Evolutionary conservation across 805 yeast species (phyloP), one percentile per base, ranked within the genome.

Genomic region (Candida hispaniensis): DNA sequence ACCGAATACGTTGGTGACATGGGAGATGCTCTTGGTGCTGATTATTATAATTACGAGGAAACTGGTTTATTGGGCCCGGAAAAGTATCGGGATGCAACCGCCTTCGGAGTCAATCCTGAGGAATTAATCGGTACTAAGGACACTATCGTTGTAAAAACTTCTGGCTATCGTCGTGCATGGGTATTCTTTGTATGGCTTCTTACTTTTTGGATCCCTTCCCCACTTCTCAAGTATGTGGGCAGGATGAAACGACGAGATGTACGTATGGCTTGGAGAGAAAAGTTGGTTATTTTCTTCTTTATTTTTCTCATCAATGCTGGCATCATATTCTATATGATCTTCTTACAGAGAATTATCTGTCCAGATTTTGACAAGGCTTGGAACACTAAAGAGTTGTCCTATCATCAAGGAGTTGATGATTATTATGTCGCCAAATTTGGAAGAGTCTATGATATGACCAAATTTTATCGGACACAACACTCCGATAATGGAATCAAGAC

Each of bases 241-340:
- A 46, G 60, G 11, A 61, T 61, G 65, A 51, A 51, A 30, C 49
- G 66, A 7, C 49, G 52, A 4, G 64, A 61, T 17, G 60, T 61
- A 14, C 49, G 66, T 4, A 48, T 60, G 45, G 66, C 66, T 2
- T 61, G 65, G 65, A 48, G 66, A 21, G 66, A 61, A 36, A 61
- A 61, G 41, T 18, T 60, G 3, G 56, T 49, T 2, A 54, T 61
- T 16, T 61, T 59, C 38, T 43, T 48, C 16, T 22, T 60, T 13
- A 61, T 61, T 18, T 38, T 49, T 16, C 41, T 61, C 12, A 34
- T 61, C 27, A 61, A 61, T 34, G 56, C 47, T 1, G 60, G 50
- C 9, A 51, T 61, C 28, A 54, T 59, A n/a, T 61, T 61, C 41
- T 61, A 61, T 44, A 60, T 61, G 65, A 61, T 61, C 25, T 50